Conservation (phyloP, 148 eudicot genomes). For the Suaeda aralocaspica region DNA sequence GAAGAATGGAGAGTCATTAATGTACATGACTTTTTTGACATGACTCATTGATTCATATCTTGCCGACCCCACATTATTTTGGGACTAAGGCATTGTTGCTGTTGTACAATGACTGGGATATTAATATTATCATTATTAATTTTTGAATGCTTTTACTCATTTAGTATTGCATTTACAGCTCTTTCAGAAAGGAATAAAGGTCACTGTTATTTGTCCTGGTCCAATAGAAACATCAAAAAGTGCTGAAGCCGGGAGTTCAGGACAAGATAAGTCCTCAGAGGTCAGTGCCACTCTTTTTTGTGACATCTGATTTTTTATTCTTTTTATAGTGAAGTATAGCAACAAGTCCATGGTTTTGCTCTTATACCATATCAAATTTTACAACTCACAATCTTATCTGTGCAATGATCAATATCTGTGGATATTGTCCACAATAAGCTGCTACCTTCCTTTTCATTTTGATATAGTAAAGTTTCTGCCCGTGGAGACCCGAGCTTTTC, state of each 20-base stretch:
- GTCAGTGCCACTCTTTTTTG: constrained; percentile 30
- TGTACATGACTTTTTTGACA: too few species aligned
- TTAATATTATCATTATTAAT: too few species aligned
- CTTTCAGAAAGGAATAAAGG: constrained; percentile 73
- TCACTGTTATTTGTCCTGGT: constrained; percentile 94
- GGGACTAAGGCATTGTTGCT: background rate
- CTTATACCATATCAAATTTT: background rate
- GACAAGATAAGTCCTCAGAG: constrained; percentile 41
- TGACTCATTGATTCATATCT: too few species aligned
- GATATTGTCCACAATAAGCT: background rate
- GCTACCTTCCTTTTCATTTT: too few species aligned
- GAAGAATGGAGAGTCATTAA: too few species aligned
- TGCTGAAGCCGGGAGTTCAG: constrained; percentile 44
- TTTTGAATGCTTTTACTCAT: constrained; percentile 3
- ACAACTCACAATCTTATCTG: background rate
- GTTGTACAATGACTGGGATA: too few species aligned
- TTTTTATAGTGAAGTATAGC: background rate
- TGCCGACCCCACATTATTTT: too few species aligned
- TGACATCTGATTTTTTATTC: constrained; percentile 3
- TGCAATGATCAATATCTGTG: background rate
- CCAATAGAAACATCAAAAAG: constrained; percentile 62
- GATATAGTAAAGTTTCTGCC: background rate
- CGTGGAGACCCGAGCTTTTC: too few species aligned
- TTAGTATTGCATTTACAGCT: constrained; percentile 46
- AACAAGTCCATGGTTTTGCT: background rate